Conservation (phyloP, 768 basidiomycete species). For the Hemileccinum rubropunctum region DNA sequence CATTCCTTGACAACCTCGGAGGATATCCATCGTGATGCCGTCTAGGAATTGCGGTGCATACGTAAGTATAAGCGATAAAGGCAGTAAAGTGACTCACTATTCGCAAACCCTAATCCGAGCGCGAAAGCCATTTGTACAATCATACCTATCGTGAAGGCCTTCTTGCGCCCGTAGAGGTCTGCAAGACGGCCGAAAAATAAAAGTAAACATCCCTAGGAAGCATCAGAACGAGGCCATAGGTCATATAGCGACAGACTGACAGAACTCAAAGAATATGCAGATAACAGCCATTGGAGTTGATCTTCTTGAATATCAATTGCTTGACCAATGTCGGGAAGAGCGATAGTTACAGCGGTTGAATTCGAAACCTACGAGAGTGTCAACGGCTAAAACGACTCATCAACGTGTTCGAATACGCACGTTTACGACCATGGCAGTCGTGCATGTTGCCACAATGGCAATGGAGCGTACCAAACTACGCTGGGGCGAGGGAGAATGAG, state of each 20-base stretch:
- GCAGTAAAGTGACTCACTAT: slow-evolving; percentile 33
- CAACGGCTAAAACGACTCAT: neutral
- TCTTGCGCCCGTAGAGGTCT: slow-evolving; percentile 76
- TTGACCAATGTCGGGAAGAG: slow-evolving; percentile 50
- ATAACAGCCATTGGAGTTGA: slow-evolving; percentile 63
- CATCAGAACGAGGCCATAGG: slow-evolving; percentile 1
- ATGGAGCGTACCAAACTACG: slow-evolving; percentile 29
- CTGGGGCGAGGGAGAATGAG: neutral
- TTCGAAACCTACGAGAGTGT: slow-evolving; percentile 28
- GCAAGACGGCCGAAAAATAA: slow-evolving; percentile 77
- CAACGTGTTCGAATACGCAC: slow-evolving; percentile 20
- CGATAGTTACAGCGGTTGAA: slow-evolving; percentile 46
- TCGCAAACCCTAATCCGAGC: slow-evolving; percentile 62
- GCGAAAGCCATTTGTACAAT: slow-evolving; percentile 52
- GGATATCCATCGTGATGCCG: slow-evolving; percentile 58
- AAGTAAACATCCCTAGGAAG: slow-evolving; percentile 68
- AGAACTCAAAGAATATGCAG: slow-evolving; percentile 66
- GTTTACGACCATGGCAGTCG: slow-evolving; percentile 38
- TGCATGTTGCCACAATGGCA: slow-evolving; percentile 36
- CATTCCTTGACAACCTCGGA: slow-evolving; percentile 79
- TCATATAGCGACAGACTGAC: slow-evolving; percentile 35
- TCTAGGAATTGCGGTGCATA: slow-evolving; percentile 35
- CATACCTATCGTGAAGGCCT: slow-evolving; percentile 61
- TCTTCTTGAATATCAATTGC: slow-evolving; percentile 48
- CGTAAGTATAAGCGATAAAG: neutral